phyloP scores from a whole-genome alignment of 2,329 filamentous ascomycete species.

The Proliferodiscus dingleyae region DNA sequence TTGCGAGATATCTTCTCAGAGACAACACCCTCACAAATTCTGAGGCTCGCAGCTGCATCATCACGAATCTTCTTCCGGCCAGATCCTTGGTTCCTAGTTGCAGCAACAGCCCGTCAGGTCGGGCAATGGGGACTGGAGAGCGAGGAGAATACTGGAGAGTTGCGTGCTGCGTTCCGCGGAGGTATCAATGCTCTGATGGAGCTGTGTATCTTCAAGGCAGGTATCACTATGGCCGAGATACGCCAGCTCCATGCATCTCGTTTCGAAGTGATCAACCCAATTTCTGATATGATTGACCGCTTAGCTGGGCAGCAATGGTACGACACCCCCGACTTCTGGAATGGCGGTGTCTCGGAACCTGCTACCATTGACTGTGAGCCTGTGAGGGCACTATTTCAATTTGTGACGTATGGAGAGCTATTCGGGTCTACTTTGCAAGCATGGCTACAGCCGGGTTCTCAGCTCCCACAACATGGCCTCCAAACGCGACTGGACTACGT shows the following conservation, averaged over 20 bases:
- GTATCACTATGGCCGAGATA: constrained; percentile 32
- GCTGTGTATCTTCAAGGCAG: constrained; percentile 27
- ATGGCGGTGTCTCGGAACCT: constrained; percentile 2
- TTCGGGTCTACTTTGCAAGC: constrained; percentile 1
- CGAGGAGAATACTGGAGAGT: constrained; percentile 18
- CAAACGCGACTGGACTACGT: constrained; percentile 1
- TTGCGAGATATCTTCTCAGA: constrained; percentile 22
- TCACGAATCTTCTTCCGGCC: constrained; percentile 34
- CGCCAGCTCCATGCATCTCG: constrained; percentile 14
- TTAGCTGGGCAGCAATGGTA: constrained; percentile 3
- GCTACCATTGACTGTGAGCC: constrained; percentile 2
- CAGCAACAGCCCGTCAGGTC: constrained; percentile 30
- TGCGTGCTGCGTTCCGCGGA: constrained; percentile 22
- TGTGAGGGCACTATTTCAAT: background rate
- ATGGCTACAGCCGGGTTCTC: background rate
- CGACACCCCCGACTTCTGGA: constrained; percentile 4
- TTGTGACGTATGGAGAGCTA: constrained; percentile 3
- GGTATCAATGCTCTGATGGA: constrained; percentile 32
- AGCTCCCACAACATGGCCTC: background rate
- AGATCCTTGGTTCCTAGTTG: constrained; percentile 33
- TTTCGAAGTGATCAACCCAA: constrained; percentile 2
- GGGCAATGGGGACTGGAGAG: constrained; percentile 32
- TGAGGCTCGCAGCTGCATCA: constrained; percentile 32
- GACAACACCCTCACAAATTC: constrained; percentile 26
- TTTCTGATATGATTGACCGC: constrained; percentile 3